phyloP scores from a whole-genome alignment of 495 filamentous ascomycete genomes.

The Penicillium waksmanii region DNA sequence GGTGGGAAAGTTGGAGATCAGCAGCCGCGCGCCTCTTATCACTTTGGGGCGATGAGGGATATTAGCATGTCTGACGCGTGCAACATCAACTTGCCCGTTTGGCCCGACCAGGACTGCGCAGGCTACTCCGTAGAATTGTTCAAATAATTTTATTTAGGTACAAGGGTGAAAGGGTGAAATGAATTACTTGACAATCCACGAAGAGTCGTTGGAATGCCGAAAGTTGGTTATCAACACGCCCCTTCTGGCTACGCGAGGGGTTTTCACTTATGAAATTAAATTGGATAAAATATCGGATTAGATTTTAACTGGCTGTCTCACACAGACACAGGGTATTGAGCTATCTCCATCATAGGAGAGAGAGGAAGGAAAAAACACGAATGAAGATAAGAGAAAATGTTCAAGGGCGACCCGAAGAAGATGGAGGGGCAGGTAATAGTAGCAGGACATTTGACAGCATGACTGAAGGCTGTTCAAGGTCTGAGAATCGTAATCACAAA shows the following conservation, averaged over 20 bases:
- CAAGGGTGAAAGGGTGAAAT: constrained; percentile 18
- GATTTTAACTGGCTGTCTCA: background rate
- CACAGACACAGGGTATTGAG: constrained; percentile 4
- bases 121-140: constrained; percentile 1
- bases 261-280: background rate
- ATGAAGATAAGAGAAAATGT: background rate
- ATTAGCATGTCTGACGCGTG: constrained; percentile 34
- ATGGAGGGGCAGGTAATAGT: background rate
- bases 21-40: constrained; percentile 40
- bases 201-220: constrained; percentile 27
- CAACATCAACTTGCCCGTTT: constrained; percentile 30
- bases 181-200: constrained; percentile 3
- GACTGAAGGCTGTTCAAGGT: background rate
- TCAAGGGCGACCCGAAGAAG: background rate
- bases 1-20: constrained; percentile 34
- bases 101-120: constrained; percentile 4
- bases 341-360: background rate
- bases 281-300: constrained; percentile 3
- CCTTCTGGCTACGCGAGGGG: constrained; percentile 4
- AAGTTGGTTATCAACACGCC: constrained; percentile 16
- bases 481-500: constrained; percentile 6
- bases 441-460: background rate
- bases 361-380: background rate
- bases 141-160: constrained; percentile 3
- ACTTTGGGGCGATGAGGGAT: constrained; percentile 30